Evolutionary conservation across 805 yeast genomes (phyloP), one percentile per base, ranked within the genome.

Genomic region (Ogataea siamensis): DNA sequence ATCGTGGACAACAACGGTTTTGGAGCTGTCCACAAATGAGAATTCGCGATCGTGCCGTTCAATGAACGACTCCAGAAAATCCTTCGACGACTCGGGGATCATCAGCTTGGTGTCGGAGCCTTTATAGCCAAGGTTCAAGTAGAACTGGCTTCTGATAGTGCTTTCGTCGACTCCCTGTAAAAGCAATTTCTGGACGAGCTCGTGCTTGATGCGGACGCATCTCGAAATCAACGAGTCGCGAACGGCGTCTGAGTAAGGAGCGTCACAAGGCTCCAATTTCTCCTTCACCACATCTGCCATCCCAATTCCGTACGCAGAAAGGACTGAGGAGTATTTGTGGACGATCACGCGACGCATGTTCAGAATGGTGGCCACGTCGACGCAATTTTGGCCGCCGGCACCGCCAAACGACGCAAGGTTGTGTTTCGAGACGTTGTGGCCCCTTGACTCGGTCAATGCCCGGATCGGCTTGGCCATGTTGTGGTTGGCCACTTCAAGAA

Each of bases 61-160:
- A 20, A 72, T 59, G 50, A 82, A 83, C 34, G 66, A 62, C 11
- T 57, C 50, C n/a, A 57, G 51, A 47, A 71, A 74, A 19, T 65
- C 63, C 7, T 48, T 57, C 5, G 28, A 33, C 26, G 54, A 58
- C 31, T 62, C 60, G 14, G 61, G 61, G 8, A 83, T 73, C 80
- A 85, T 80, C 47, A 87, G 60, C 32, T 81, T 77, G 3, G 94
- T 81, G 51, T 86, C 95, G 18, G 93, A 80, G 5, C 95, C 95
- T 40, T 74, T 74, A 56, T 83, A 87, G 50, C 89, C 71, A 69
- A 86, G 66, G 55, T 87, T 87, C 45, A 86, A 64, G 50, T 70
- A 83, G 27, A 71, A 67, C 25, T 43, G 42, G 28, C 34, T 22
- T 4, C 30, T 28, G 23, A 46, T 39, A 8, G 41, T 43, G 4